Base-by-base conservation (phyloP, 2,329 filamentous ascomycete genomes). In the Fusarium sp. region DNA sequence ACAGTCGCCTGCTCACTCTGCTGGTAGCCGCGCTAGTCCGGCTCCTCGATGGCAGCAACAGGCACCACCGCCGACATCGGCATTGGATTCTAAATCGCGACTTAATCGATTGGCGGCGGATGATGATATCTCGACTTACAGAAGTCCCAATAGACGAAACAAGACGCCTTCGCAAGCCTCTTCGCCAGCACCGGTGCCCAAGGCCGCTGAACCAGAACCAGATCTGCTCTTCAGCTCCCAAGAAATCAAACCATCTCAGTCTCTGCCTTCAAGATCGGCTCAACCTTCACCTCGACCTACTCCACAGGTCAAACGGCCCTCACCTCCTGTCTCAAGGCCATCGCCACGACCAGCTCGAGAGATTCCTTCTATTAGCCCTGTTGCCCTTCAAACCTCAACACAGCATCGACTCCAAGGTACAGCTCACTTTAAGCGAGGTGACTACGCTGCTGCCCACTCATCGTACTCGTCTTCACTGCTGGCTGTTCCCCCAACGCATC, bases 391-490 rank as follows among this genome's bases (percentile, higher is more conserved):
- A 68, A 88, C 88, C 6, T 97, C 93, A 12, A 91, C 91, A n/a
- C 86, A 88, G 46, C 89, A 96, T 74, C 92, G 96, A 16, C 85
- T 91, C 47, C 90, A 91, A 68, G 96, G 95, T 20, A 93, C 94
- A 12, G 91, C 92, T 54, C 92, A 97, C 69, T 98, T 97, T 82
- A 98, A 98, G 80, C 89, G 93, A 35, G 96, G 96, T 33, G 96
- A 99, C 79, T 99, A 93, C 78, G 91, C 93, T 20, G 87, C 92
- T 12, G 96, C 96, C 1, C 93, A 98, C 74, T 85, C 89, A 21
- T 91, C 92, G 2, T 99, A 98, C 79, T 89, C 92, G 1, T 87
- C 88, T 29, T 93, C 96, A 3, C 83, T 99, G 5, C 83, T 86
- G 2, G 88, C 89, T 37, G 84, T 99, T 31, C 96, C 96, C 2